A percentile compares a stretch with the other conserved stretches of the same genome.
Evolutionary conservation across 2,329 filamentous ascomycete genomes (phyloP).

Genomic region (Arthrobotrys iridis): DNA sequence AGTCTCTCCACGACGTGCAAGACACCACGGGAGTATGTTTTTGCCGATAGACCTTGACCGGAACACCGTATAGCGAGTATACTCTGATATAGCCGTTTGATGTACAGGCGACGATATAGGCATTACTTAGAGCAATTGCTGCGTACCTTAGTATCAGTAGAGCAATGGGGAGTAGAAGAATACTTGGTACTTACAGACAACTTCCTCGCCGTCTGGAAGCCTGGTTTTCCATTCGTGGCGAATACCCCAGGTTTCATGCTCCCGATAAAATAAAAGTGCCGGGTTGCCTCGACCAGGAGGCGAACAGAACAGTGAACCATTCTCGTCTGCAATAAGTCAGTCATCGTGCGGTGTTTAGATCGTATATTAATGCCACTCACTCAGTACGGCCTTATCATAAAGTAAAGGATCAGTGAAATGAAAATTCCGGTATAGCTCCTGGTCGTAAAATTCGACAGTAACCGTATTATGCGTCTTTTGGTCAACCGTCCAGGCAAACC

Average conservation of each 20-base stretch:
- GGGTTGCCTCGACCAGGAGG: conserved; percentile 74
- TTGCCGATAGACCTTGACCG: conserved; percentile 86
- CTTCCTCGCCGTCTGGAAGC: conserved; percentile 84
- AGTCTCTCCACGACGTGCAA: conserved; percentile 93
- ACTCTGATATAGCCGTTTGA: conserved; percentile 87
- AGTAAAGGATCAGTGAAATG: conserved; percentile 96
- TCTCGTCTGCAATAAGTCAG: conserved; percentile 68
- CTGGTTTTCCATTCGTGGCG: conserved; percentile 88
- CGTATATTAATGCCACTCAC: conserved; percentile 55
- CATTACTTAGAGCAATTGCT: conserved; percentile 89
- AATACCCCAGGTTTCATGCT: conserved; percentile 95
- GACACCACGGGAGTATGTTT: conserved; percentile 91
- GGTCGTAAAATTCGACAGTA: conserved; percentile 97
- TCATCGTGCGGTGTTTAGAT: not conserved
- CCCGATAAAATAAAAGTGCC: conserved; percentile 91
- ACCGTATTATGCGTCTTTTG: conserved; percentile 94
- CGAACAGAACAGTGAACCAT: conserved; percentile 85
- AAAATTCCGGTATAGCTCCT: conserved; percentile 81
- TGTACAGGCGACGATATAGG: conserved; percentile 89
- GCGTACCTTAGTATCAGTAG: conserved; percentile 12
- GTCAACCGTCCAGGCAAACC: conserved; percentile 96
- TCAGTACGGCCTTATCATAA: conserved; percentile 94
- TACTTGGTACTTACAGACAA: conserved; percentile 66
- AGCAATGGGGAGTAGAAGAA: not conserved
- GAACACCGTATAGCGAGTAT: conserved; percentile 91